These are phyloP conservation scores for Helotiales sp. DNA, from an alignment of 2,329 filamentous ascomycete genomes.

Conservation along the genomic window DNA sequence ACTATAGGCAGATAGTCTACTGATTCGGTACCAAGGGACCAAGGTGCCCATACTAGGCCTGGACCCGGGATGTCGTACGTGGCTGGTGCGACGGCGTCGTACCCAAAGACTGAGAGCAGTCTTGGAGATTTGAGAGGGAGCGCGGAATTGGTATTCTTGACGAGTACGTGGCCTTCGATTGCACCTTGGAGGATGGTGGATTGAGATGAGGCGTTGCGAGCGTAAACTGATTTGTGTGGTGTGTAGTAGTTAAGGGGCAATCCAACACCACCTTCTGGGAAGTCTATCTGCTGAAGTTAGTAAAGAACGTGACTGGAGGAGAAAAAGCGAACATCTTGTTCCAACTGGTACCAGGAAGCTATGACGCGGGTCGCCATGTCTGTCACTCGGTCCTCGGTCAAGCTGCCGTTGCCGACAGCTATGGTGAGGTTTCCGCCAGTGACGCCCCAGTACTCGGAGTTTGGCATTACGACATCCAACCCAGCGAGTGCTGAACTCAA, in stretches of 20 bases:
- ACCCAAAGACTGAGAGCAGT: slow-evolving; percentile 59
- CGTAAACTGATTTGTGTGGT: slow-evolving; percentile 56
- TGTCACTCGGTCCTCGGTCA: slow-evolving; percentile 39
- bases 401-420: slow-evolving; percentile 59
- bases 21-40: background rate
- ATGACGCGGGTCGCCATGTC: slow-evolving; percentile 41
- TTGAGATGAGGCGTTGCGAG: slow-evolving; percentile 43
- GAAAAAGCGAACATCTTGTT: slow-evolving; percentile 49
- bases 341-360: slow-evolving; percentile 58
- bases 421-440: slow-evolving; percentile 38
- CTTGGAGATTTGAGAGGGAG: slow-evolving; percentile 50
- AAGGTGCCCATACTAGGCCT: background rate
- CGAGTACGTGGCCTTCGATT: slow-evolving; percentile 63
- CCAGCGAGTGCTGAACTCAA: slow-evolving; percentile 77
- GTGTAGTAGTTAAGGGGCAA: slow-evolving; percentile 50
- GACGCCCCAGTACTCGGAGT: slow-evolving; percentile 21
- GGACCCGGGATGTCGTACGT: background rate
- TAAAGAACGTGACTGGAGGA: slow-evolving; percentile 5
- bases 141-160: slow-evolving; percentile 55
- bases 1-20: background rate
- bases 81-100: slow-evolving; percentile 45
- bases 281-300: slow-evolving; percentile 7
- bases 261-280: slow-evolving; percentile 42
- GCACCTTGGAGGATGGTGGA: slow-evolving; percentile 54
- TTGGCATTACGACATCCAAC: slow-evolving; percentile 58